Evolutionary conservation across 2,329 filamentous ascomycete species (phyloP).

Genomic region (Pseudomassariella vexata): DNA sequence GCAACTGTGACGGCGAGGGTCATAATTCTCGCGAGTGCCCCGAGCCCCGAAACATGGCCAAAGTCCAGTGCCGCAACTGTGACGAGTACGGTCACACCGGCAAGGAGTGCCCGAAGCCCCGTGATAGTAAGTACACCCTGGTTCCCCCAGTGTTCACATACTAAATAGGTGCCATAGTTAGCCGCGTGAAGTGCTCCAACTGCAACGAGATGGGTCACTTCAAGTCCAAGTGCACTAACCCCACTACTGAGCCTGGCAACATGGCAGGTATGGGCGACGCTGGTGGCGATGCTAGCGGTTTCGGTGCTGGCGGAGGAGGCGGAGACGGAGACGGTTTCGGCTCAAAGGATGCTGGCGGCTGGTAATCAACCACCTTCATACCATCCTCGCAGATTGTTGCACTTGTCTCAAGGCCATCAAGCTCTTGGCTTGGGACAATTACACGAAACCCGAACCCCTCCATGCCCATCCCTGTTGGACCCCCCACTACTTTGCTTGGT

Average conservation of each 20-base stretch:
- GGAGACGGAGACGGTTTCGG: conserved; percentile 13
- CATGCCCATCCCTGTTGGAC: too few relatives aligned
- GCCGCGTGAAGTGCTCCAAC: conserved; percentile 53
- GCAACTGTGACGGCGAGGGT: conserved; percentile 53
- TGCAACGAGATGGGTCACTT: conserved; percentile 45
- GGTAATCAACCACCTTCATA: too few relatives aligned
- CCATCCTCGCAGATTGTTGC: too few relatives aligned
- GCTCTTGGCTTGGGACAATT: too few relatives aligned
- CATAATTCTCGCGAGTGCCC: conserved; percentile 60
- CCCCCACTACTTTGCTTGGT: too few relatives aligned
- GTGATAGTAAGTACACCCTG: conserved; percentile 37
- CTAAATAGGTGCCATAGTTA: conserved; percentile 24
- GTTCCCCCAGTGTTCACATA: not conserved
- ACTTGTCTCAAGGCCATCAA: too few relatives aligned
- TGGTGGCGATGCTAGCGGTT: conserved; percentile 4
- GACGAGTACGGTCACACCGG: conserved; percentile 55
- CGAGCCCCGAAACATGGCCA: conserved; percentile 33
- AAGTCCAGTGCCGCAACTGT: conserved; percentile 56
- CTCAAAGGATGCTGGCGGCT: too few relatives aligned
- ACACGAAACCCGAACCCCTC: too few relatives aligned
- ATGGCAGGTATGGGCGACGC: too few relatives aligned
- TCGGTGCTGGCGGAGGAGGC: conserved; percentile 7
- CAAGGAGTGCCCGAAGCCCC: conserved; percentile 56
- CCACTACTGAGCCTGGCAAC: too few relatives aligned
- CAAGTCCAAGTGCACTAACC: conserved; percentile 31